These are phyloP conservation scores for Penicillium psychrofluorescens DNA, from an alignment of 495 filamentous ascomycete species.

Conservation along the genomic window DNA sequence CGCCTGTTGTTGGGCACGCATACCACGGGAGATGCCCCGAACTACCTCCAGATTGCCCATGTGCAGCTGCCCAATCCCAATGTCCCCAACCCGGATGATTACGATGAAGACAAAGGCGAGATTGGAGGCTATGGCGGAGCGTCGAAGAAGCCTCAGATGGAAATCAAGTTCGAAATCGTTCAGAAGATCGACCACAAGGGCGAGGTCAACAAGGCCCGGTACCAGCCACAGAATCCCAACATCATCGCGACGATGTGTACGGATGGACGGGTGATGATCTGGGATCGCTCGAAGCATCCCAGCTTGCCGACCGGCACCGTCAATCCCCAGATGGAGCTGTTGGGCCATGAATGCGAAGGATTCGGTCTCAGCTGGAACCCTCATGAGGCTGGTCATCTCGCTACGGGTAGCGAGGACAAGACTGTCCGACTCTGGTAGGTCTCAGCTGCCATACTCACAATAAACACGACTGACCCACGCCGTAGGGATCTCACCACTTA, in stretches of 20 bases:
- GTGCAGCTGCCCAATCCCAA: slow-evolving; percentile 81
- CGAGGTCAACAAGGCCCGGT: slow-evolving; percentile 97
- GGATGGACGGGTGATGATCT: slow-evolving; percentile 83
- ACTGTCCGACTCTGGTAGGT: slow-evolving; percentile 84
- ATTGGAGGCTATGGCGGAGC: slow-evolving; percentile 80
- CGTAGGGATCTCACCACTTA: slow-evolving; percentile 71
- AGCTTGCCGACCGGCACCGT: slow-evolving; percentile 62
- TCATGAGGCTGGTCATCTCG: slow-evolving; percentile 71
- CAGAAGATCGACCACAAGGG: slow-evolving; percentile 96
- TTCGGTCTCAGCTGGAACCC: slow-evolving; percentile 93
- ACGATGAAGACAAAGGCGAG: slow-evolving; percentile 86
- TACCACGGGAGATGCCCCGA: slow-evolving; percentile 77
- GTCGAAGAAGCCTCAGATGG: slow-evolving; percentile 58
- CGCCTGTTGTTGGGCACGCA: slow-evolving; percentile 91
- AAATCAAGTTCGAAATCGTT: slow-evolving; percentile 75
- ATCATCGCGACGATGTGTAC: slow-evolving; percentile 91
- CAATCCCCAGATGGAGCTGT: slow-evolving; percentile 73
- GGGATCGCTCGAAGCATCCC: slow-evolving; percentile 90
- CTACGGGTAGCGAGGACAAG: slow-evolving; percentile 82
- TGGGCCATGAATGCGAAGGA: slow-evolving; percentile 86
- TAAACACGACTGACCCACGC: slow-evolving; percentile 2
- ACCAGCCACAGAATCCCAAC: slow-evolving; percentile 96
- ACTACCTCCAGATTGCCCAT: slow-evolving; percentile 92
- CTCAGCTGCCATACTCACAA: slow-evolving; percentile 6
- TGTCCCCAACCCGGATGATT: slow-evolving; percentile 67